A percentile compares a stretch with the other conserved stretches of the same genome.
Evolutionary conservation across 148 eudicot genomes (phyloP).

Genomic region (Chenopodium formosanum): DNA sequence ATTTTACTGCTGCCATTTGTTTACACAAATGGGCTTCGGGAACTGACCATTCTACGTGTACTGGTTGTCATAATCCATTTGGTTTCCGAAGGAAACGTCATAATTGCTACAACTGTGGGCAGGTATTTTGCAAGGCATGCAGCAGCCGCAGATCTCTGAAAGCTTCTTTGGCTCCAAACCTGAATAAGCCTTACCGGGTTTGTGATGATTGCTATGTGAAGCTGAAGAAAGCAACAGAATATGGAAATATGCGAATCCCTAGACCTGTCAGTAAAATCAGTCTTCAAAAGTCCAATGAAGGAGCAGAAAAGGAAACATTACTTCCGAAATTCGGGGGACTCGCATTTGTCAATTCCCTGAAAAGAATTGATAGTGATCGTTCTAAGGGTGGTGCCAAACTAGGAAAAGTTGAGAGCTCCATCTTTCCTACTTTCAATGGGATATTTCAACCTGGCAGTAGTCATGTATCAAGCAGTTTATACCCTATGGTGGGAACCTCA

Average conservation of each 20-base stretch:
- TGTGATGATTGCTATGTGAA: conserved; percentile 83
- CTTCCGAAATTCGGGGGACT: conserved; percentile 44
- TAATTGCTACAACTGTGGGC: conserved; percentile 93
- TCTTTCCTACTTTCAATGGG: conserved; percentile 37
- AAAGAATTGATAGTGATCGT: conserved; percentile 41
- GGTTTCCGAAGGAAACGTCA: conserved; percentile 85
- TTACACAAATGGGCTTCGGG: conserved; percentile 68
- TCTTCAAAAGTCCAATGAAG: conserved; percentile 42
- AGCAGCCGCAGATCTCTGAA: conserved; percentile 72
- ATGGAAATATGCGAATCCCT: conserved; percentile 42
- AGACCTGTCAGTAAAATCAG: conserved; percentile 45
- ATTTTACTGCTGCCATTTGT: conserved; percentile 73
- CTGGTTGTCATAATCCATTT: conserved; percentile 70
- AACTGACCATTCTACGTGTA: conserved; percentile 70
- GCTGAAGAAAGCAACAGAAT: conserved; percentile 55
- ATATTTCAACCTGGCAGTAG: conserved; percentile 38
- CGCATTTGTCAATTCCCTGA: conserved; percentile 47
- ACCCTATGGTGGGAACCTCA: conserved; percentile 38
- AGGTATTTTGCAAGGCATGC: conserved; percentile 79
- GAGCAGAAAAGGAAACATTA: conserved; percentile 45
- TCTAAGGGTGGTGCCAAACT: conserved; percentile 31
- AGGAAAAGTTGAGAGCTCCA: conserved; percentile 38
- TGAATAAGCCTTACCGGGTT: conserved; percentile 80
- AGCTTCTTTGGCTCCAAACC: conserved; percentile 83
- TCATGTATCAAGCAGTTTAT: conserved; percentile 37